Conservation (phyloP, 2,329 filamentous ascomycete species). For the Xylariaceae sp. region DNA sequence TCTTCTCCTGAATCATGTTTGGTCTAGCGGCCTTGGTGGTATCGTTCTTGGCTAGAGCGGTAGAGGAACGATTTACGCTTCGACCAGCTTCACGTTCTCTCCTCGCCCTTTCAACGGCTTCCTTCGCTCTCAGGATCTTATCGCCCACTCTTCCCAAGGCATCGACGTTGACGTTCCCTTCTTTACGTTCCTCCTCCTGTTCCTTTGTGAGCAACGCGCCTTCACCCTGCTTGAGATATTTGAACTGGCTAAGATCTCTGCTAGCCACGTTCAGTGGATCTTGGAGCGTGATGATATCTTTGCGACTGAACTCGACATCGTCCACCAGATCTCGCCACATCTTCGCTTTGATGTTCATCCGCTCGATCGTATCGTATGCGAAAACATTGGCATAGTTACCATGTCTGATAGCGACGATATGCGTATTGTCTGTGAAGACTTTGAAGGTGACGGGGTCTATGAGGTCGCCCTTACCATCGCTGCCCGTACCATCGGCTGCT, state of each 20-base stretch:
- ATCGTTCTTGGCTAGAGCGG: slow-evolving; percentile 36
- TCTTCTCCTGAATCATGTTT: slow-evolving; percentile 51
- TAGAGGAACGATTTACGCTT: slow-evolving; percentile 50
- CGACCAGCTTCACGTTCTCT: slow-evolving; percentile 60
- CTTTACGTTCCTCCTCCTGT: slow-evolving; percentile 61
- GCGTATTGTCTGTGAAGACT: slow-evolving; percentile 95
- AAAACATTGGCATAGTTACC: slow-evolving; percentile 90
- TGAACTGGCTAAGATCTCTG: slow-evolving; percentile 80
- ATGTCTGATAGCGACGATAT: slow-evolving; percentile 81
- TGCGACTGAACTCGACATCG: slow-evolving; percentile 78
- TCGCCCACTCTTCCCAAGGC: slow-evolving; percentile 72
- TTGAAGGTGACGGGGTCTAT: slow-evolving; percentile 98
- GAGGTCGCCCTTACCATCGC: slow-evolving; percentile 65
- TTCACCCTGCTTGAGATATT: slow-evolving; percentile 78
- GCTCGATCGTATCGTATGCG: slow-evolving; percentile 89
- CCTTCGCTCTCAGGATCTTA: slow-evolving; percentile 87
- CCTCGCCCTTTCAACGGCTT: slow-evolving; percentile 86
- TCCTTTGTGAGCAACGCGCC: slow-evolving; percentile 62
- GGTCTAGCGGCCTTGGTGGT: slow-evolving; percentile 30
- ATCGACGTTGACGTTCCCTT: slow-evolving; percentile 68
- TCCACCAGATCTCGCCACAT: slow-evolving; percentile 89
- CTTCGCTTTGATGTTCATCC: slow-evolving; percentile 94
- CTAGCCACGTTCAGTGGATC: slow-evolving; percentile 86
- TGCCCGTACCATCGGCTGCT: slow-evolving; percentile 36
- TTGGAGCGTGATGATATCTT: slow-evolving; percentile 93